Percentiles rank a stretch among this genome's conserved stretches.
These are phyloP conservation scores for Spiromastix sp. DNA, from an alignment of 2,329 filamentous ascomycete species.

Conservation along the genomic window DNA sequence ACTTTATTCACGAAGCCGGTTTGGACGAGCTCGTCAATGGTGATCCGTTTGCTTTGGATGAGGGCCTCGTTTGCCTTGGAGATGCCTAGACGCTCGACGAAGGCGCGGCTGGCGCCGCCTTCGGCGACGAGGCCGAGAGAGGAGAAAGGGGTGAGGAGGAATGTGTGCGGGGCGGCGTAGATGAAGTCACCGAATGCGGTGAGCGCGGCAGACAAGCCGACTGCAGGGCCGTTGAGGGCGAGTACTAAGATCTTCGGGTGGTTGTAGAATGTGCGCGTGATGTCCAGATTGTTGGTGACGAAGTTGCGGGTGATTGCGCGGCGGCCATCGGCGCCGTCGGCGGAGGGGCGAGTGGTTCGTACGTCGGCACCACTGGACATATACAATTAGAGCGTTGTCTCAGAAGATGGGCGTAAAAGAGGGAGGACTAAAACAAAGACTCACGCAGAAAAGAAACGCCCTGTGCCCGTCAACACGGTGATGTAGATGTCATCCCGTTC, in stretches of 20 bases:
- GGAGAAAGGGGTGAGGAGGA: constrained; percentile 82
- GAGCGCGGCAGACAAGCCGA: constrained; percentile 80
- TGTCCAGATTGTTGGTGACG: constrained; percentile 77
- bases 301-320: constrained; percentile 60
- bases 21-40: constrained; percentile 59
- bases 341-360: constrained; percentile 40
- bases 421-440: constrained; percentile 16
- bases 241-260: constrained; percentile 90
- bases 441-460: constrained; percentile 79
- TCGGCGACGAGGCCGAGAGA: constrained; percentile 85
- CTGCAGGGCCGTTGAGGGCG: constrained; percentile 81
- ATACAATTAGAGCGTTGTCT: too few relatives aligned
- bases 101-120: constrained; percentile 67
- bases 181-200: constrained; percentile 83
- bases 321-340: constrained; percentile 33
- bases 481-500: constrained; percentile 69
- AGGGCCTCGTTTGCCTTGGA: constrained; percentile 83
- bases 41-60: constrained; percentile 75
- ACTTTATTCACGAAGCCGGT: constrained; percentile 81
- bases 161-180: constrained; percentile 71
- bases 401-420: not conserved
- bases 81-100: constrained; percentile 71
- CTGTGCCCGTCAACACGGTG: constrained; percentile 74
- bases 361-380: constrained; percentile 66
- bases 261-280: constrained; percentile 80